A percentile compares a stretch with the other conserved stretches of the same genome.
Conservation (phyloP, 2,329 filamentous ascomycete genomes). For the Parastagonospora nodorum region DNA sequence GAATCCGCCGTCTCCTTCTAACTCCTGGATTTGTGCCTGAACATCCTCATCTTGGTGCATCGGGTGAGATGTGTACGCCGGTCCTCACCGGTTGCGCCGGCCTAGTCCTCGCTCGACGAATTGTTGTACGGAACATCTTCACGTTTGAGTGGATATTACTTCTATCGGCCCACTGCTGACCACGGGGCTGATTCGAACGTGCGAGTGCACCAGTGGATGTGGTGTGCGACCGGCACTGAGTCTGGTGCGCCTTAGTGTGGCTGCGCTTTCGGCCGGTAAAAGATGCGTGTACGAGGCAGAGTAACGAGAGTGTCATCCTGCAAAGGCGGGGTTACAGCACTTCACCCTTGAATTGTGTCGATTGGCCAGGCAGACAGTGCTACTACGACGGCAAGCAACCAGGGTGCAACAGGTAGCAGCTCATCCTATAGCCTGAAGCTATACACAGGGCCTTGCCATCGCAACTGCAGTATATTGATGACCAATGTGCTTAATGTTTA, state of each 20-base stretch:
- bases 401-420: too few relatives aligned
- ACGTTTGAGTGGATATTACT: neutral
- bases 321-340: neutral
- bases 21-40: too few relatives aligned
- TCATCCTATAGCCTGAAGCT: too few relatives aligned
- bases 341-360: neutral
- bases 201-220: neutral
- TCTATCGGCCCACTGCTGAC: neutral
- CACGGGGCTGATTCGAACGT: neutral
- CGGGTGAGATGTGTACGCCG: too few relatives aligned
- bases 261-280: slow-evolving; percentile 15
- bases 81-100: too few relatives aligned
- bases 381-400: too few relatives aligned
- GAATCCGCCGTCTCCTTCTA: neutral
- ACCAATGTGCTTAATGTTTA: too few relatives aligned
- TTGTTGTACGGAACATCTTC: too few relatives aligned
- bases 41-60: too few relatives aligned
- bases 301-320: neutral
- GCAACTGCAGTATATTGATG: too few relatives aligned
- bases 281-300: slow-evolving; percentile 11
- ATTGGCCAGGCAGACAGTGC: neutral
- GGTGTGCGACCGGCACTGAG: neutral
- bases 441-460: too few relatives aligned
- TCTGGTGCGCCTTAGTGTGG: slow-evolving; percentile 4
- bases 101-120: too few relatives aligned